phyloP scores from a whole-genome alignment of 148 eudicot species.

The Simmondsia chinensis region DNA sequence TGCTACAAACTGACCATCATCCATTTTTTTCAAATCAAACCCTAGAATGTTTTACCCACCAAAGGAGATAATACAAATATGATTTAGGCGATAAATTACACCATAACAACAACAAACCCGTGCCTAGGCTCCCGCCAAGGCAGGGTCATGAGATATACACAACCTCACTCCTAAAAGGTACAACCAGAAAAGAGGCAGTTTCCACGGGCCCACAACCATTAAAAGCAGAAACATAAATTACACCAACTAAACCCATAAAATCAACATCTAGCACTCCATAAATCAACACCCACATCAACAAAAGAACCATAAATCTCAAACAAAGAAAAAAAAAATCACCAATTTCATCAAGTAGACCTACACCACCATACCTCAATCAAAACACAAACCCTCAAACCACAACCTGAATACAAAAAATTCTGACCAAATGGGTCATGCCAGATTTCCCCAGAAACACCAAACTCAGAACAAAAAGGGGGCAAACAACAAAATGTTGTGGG shows the following conservation, averaged over 20 bases:
- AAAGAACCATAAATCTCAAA: not conserved
- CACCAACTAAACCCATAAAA: slow-evolving; percentile 6
- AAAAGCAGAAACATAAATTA: slow-evolving; percentile 6
- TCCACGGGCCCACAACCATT: not conserved
- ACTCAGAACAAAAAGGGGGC: slow-evolving; percentile 1
- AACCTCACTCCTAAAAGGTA: not conserved
- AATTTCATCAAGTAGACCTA: too few species aligned
- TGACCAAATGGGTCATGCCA: slow-evolving; percentile 10
- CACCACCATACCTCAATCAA: too few species aligned
- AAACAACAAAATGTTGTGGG: not conserved
- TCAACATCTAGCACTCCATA: not conserved
- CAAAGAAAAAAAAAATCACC: slow-evolving; percentile 3
- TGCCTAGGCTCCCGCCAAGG: too few species aligned
- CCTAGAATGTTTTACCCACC: too few species aligned
- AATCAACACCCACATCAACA: not conserved
- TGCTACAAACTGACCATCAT: too few species aligned
- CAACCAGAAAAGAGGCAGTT: too few species aligned
- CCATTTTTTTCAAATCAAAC: too few species aligned
- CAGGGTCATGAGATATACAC: too few species aligned
- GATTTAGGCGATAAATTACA: slow-evolving; percentile 14
- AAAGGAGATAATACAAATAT: not conserved
- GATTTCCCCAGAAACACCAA: slow-evolving; percentile 10
- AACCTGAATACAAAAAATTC: too few species aligned
- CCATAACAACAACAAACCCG: slow-evolving; percentile 9
- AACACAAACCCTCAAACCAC: too few species aligned